Base-by-base conservation (phyloP, 2,329 filamentous ascomycete genomes). In the Diaporthe ampelina region DNA sequence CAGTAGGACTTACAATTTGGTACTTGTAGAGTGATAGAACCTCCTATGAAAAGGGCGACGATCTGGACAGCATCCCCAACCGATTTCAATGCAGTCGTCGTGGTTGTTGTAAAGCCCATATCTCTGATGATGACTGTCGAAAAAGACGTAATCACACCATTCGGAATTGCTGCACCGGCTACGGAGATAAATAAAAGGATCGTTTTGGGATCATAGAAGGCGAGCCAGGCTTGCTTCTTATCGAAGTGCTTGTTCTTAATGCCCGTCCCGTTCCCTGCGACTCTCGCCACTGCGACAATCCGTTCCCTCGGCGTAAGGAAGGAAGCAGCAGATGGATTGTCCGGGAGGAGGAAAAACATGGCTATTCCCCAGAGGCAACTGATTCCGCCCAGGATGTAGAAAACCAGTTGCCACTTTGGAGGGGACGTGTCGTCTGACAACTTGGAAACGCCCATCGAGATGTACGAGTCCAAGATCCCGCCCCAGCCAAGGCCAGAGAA, bases 21-120 rank as follows among this genome's bases (percentile, higher is more conserved):
- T 6, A 83, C 76, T 67, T 82, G 83, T 6, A 84, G 76, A 4
- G 79, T 83, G 73, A 84, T 82, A 10, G 78, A 77, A 24, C 82
- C 83, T 15, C 82, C 81, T 78, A 81, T 71, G 8, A 81, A 45
- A 17, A 85, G 79, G 0, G 83, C 79, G 3, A 85, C 72, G 19
- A 85, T 81, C 17, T 54, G 48, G 21, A 68, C 21, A 19, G 63
- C 63, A 32, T 68, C 63, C 15, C 63, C 63, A 3, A 68, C 63
- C 17, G 63, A 68, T 15, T 68, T 68, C 32, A 68, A n/a, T 15
- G 32, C 63, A 3, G 63, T 68, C 19, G 63, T 68, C 19, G 2
- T 68, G 21, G 63, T 68, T 13, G 63, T 68, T 7, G 29, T 21
- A 8, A 68, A 68, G 35, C 63, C 63, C 48, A 68, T 54, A 19